These are phyloP conservation scores for Erodium texanum DNA, from an alignment of 441 rosid species.

Conservation along the genomic window DNA sequence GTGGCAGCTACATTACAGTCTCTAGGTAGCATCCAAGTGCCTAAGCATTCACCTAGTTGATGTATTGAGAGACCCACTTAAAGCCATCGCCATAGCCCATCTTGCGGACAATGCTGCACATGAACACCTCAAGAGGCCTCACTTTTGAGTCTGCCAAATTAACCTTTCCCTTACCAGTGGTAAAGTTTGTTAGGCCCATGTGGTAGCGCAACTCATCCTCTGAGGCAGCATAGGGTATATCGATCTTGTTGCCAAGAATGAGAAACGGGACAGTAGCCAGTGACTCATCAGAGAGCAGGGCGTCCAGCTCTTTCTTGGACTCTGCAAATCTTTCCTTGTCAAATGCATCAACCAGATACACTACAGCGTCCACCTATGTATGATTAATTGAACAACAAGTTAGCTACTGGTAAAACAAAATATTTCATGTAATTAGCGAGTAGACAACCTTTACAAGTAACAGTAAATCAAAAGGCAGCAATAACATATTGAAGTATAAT, in stretches of 20 bases:
- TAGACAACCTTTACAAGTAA: too few species aligned
- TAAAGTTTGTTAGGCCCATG: constrained; percentile 45
- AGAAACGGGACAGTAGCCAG: constrained; percentile 46
- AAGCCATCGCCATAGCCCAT: constrained; percentile 53
- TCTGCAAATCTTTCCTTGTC: constrained; percentile 57
- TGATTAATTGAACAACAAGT: background rate
- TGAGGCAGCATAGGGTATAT: constrained; percentile 55
- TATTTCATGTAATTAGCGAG: too few species aligned
- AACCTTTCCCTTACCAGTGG: constrained; percentile 54
- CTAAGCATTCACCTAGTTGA: constrained; percentile 31
- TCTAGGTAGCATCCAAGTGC: too few species aligned
- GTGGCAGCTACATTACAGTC: background rate
- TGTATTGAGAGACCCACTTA: constrained; percentile 45
- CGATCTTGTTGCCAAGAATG: constrained; percentile 56
- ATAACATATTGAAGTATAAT: background rate
- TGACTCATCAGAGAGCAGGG: constrained; percentile 51
- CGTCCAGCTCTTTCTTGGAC: constrained; percentile 51
- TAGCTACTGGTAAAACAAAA: background rate
- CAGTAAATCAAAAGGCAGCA: background rate
- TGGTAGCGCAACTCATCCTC: constrained; percentile 50
- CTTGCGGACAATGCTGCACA: constrained; percentile 59
- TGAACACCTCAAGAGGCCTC: constrained; percentile 53
- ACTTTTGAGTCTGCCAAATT: constrained; percentile 34
- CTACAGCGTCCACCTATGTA: constrained; percentile 61
- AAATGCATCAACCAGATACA: constrained; percentile 52